A percentile compares a stretch with the other conserved stretches of the same genome.
Evolutionary conservation across 2,329 filamentous ascomycete genomes (phyloP).

Genomic region (Colletotrichum trifolii): DNA sequence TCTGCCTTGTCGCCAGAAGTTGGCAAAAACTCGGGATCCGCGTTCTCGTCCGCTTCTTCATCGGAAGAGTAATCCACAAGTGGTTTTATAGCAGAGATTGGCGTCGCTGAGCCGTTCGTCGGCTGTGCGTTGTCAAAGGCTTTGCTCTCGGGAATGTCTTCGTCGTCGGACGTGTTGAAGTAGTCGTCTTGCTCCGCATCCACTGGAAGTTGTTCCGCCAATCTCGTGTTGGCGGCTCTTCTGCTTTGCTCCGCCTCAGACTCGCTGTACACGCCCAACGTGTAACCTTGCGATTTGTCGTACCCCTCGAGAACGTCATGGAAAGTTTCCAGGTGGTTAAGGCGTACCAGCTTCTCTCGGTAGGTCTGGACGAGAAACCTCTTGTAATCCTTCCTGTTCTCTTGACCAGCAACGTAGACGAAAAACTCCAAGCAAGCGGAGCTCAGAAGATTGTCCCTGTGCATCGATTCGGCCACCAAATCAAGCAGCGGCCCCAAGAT

Average conservation of each 20-base stretch:
- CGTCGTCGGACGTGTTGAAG: slow-evolving; percentile 85
- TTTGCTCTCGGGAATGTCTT: slow-evolving; percentile 49
- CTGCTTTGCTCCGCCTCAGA: slow-evolving; percentile 69
- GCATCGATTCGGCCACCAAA: slow-evolving; percentile 85
- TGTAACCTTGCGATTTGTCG: slow-evolving; percentile 80
- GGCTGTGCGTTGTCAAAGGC: slow-evolving; percentile 48
- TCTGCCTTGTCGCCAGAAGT: slow-evolving; percentile 38
- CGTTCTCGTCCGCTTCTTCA: slow-evolving; percentile 73
- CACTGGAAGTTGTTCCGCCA: slow-evolving; percentile 77
- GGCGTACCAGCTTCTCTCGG: slow-evolving; percentile 77
- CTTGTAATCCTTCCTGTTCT: slow-evolving; percentile 83
- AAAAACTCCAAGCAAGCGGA: slow-evolving; percentile 96
- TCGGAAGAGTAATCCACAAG: slow-evolving; percentile 95
- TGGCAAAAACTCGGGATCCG: slow-evolving; percentile 64
- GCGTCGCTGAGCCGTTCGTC: slow-evolving; percentile 65
- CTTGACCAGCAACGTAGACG: slow-evolving; percentile 81
- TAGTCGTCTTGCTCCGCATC: slow-evolving; percentile 92
- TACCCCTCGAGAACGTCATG: slow-evolving; percentile 79
- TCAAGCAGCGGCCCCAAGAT: slow-evolving; percentile 87
- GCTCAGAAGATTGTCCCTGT: slow-evolving; percentile 91
- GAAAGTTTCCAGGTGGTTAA: slow-evolving; percentile 90
- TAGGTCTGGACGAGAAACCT: slow-evolving; percentile 87
- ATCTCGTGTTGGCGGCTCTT: slow-evolving; percentile 61
- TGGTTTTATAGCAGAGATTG: slow-evolving; percentile 72
- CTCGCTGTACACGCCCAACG: slow-evolving; percentile 78